A percentile compares a stretch with the other conserved stretches of the same genome.
Evolutionary conservation across 441 rosid species (phyloP).

Genomic region (Adansonia madagascariensis): DNA sequence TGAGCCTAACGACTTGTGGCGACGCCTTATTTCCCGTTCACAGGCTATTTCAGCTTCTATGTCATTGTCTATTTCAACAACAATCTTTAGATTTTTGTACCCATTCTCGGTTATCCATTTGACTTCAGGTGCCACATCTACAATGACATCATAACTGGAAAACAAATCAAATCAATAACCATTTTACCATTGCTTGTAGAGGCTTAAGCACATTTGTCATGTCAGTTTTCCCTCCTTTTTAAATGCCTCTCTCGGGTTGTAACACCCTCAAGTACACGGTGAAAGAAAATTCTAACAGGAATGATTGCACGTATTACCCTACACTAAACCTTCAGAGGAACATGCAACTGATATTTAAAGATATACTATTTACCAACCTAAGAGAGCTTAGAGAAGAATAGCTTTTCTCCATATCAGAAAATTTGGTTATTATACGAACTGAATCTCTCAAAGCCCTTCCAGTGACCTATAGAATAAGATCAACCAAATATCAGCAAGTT

Average conservation of each 20-base stretch:
- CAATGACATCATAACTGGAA: slow-evolving; percentile 78
- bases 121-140: slow-evolving; percentile 86
- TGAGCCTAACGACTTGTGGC: slow-evolving; percentile 73
- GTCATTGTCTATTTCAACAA: slow-evolving; percentile 84
- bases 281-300: slow-evolving; percentile 5
- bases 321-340: slow-evolving; percentile 12
- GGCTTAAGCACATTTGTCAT: neutral
- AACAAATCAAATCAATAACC: slow-evolving; percentile 32
- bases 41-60: slow-evolving; percentile 74
- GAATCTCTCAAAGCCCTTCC: slow-evolving; percentile 89
- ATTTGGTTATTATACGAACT: slow-evolving; percentile 69
- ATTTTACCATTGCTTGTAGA: slow-evolving; percentile 14
- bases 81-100: slow-evolving; percentile 79
- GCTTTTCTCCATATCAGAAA: slow-evolving; percentile 76
- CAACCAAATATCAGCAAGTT: slow-evolving; percentile 8
- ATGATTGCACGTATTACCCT: neutral
- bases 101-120: slow-evolving; percentile 82
- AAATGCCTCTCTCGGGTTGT: neutral
- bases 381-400: slow-evolving; percentile 63
- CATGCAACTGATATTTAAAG: slow-evolving; percentile 21
- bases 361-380: slow-evolving; percentile 46
- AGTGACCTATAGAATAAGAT: slow-evolving; percentile 60
- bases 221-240: neutral
- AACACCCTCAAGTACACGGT: slow-evolving; percentile 10
- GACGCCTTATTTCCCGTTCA: slow-evolving; percentile 72